Base-by-base conservation (phyloP, 345 rosid genomes). In the Sisymbrium altissimum region DNA sequence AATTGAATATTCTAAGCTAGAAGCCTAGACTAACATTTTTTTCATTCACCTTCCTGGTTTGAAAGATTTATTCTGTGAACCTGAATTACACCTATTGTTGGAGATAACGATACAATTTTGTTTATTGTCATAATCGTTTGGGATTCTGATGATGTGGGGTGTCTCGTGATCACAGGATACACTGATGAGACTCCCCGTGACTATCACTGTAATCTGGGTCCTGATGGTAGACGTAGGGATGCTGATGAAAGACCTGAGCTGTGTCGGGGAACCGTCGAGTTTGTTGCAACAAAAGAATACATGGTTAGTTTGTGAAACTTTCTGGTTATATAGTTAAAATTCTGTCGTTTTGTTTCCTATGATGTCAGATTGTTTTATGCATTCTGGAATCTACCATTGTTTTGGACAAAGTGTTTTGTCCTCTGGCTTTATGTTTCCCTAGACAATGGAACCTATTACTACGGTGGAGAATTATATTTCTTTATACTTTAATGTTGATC, bases 161-260 rank as follows among this genome's bases (percentile, higher is more conserved):
- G 45, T 18, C 29, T 17, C 44, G 39, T 62, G 41, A 40, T 71
- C 23, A 54, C 85, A 92, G 96, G 98, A 57, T 90, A 88, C 76
- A 81, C 86, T 39, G 91, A 86, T 66, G 93, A 87, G 73, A 90
- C 93, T 67, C 96, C 96, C 14, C 85, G 87, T 61, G 96, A 92
- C 71, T 92, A 92, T 79, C 91, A 83, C 71, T 90, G 95, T 89
- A 88, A 88, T 83, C 86, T 90, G 48, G 96, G 93, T 74, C 95
- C 95, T 33, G 91, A 92, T 86, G 96, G 96, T 75, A 82, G 95
- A 77, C 93, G 93, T 88, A 32, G 97, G 79, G 98, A 93, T 86
- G 96, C 93, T 49, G 91, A 93, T 83, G 93, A 93, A 57, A 93
- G 98, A 81, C 95, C 96, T 55, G 98, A 93, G 84, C 86, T 93